Base-by-base conservation (phyloP, 371 early-diverging fungal species). In the Rhizopus microsporus region DNA sequence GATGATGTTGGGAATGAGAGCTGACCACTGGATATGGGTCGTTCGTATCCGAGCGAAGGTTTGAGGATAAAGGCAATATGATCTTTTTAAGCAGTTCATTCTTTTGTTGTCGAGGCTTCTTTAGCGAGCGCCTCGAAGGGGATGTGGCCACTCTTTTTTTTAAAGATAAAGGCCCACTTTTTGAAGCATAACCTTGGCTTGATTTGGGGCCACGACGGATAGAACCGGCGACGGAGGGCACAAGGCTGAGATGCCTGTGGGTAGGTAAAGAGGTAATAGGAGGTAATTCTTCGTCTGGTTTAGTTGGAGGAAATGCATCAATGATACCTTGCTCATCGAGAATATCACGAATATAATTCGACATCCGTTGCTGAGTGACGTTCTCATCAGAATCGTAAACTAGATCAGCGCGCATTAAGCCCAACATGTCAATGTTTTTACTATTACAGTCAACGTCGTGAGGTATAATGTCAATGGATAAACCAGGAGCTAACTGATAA, bases 391-490 rank as follows among this genome's bases (percentile, higher is more conserved):
- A 23, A 7, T 69, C 62, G 47, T 71, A 73, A 4, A 65, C 66
- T 0, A 77, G 47, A 46, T 77, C 78, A 1, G 71, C 78, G 4
- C 78, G 72, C 78, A 77, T 77, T 3, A 77, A 37, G 17, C 70
- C 63, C 3, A 70, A 38, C 43, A 77, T 56, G 37, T 74, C 78
- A 34, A 74, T 77, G 23, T 69, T 77, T 40, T 72, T 70, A 43
- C 71, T 74, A 32, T 74, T 77, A 35, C 74, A 74, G 39, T 77
- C 78, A 0, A 77, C 78, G 42, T 77, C 78, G 43, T 77, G 55
- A 0, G 78, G 78, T 15, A 77, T 57, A 29, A 77, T 77, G 56
- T 74, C 75, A 56, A 77, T 55, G 34, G 34, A 56, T 6, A 77
- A 54, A 5, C 69, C 71, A 2, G 68, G 57, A 12, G 68, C 54